Evolutionary conservation across 108 stramenopile genomes (phyloP).

Genomic region (Conticribra weissflogii): DNA sequence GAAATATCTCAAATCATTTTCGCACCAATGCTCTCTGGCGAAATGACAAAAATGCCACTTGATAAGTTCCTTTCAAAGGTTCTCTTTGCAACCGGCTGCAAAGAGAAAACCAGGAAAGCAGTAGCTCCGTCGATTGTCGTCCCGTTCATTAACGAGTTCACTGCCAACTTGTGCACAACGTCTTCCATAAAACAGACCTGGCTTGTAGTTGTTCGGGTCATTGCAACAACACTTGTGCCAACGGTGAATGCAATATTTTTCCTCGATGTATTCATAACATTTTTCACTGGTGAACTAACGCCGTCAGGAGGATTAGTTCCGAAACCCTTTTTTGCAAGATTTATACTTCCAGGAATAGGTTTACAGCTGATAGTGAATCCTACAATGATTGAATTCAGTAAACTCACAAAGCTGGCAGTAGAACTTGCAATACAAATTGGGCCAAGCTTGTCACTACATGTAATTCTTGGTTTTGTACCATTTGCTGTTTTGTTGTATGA

Average conservation of each 20-base stretch:
- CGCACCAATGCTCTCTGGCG: constrained; percentile 57
- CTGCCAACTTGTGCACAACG: constrained; percentile 43
- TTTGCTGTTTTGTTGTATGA: constrained; percentile 49
- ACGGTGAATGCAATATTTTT: constrained; percentile 59
- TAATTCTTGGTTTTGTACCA: constrained; percentile 18
- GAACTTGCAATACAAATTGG: constrained; percentile 38
- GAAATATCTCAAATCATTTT: constrained; percentile 59
- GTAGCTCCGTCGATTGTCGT: constrained; percentile 15
- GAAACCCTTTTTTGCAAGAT: constrained; percentile 66
- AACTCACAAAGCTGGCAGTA: constrained; percentile 10
- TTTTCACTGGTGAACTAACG: constrained; percentile 80
- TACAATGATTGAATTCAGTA: constrained; percentile 53
- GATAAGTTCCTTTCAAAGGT: constrained; percentile 29
- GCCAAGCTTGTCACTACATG: constrained; percentile 51
- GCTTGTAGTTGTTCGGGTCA: constrained; percentile 41
- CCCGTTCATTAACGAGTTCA: constrained; percentile 33
- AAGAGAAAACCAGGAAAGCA: constrained; percentile 12
- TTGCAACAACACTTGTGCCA: constrained; percentile 52
- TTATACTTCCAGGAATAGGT: constrained; percentile 72
- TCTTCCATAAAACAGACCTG: constrained; percentile 27
- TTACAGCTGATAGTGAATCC: constrained; percentile 82
- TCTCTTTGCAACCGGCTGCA: constrained; percentile 26
- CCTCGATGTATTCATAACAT: constrained; percentile 79
- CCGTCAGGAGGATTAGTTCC: constrained; percentile 58
- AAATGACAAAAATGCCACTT: constrained; percentile 50